Evolutionary conservation across 306 rosid genomes (phyloP), one percentile per base, ranked within the genome.

Genomic region (Quercus ilex): DNA sequence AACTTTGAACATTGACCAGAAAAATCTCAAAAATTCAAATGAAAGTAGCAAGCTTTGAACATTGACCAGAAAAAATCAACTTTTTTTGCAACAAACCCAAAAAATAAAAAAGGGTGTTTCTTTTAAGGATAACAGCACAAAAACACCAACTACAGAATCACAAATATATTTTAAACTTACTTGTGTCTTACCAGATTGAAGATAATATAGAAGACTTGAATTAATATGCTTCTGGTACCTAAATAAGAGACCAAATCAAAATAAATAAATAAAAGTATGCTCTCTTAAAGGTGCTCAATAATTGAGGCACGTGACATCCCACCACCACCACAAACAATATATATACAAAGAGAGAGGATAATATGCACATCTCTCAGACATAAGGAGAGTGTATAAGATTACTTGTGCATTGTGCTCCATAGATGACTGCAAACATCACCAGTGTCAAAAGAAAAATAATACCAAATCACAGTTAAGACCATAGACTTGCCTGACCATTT

Each of bases 361-460:
- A 23, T 64, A 63, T 41, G 68, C 56, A 83, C 53, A 94, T 97
- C 99, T 90, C 84, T 92, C 97, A 13, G 97, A 94, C 99, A 94
- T 90, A 74, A 91, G 85, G 74, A 94, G 88, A 57, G 99, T 91
- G 82, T 92, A 94, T 23, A 94, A 80, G 77, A 92, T 90, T 59
- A 94, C 97, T 90, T 94, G 98, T 80, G 98, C 97, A 56, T 77
- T 63, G 73, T 94, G 99, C 83, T 94, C 97, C 82, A 81, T 77
- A 43, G 88, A 90, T 77, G 91, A 87, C 97, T 94, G 94, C 90
- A 87, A 28, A 78, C 59, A 73, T 74, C 25, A 72, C 33, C 78
- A 55, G 69, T 80, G 85, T 69, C 31, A 69, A 19, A 73, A 77
- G 23, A 71, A 75, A 26, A 71, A 74, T 28, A 78, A 81, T 70